Percentiles rank a stretch among this genome's conserved stretches.
Evolutionary conservation across 2,329 filamentous ascomycete species (phyloP).

Genomic region (Colletotrichum horii): DNA sequence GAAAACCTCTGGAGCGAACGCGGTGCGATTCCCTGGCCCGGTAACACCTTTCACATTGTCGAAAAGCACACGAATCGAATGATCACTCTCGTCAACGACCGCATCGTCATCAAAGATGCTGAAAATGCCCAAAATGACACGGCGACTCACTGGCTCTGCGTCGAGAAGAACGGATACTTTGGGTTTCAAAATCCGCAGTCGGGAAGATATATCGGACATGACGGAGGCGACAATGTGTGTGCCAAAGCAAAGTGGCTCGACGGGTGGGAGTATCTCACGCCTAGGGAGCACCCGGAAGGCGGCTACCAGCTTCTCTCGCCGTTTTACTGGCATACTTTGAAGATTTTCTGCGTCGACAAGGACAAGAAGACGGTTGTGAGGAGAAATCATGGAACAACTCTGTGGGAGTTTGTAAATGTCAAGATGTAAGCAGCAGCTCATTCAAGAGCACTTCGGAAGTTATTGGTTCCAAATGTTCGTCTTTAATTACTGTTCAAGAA

Average conservation of each 20-base stretch:
- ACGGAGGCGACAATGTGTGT: slow-evolving; percentile 15
- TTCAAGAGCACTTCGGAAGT: not conserved
- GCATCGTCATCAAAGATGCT: not conserved
- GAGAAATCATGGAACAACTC: not conserved
- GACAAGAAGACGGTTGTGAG: not conserved
- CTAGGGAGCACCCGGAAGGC: not conserved
- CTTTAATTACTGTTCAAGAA: too few species aligned
- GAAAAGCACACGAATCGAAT: slow-evolving; percentile 1
- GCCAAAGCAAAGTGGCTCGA: not conserved
- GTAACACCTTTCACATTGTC: slow-evolving; percentile 21
- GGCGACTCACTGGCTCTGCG: slow-evolving; percentile 35
- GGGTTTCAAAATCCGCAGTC: slow-evolving; percentile 41
- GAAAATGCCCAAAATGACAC: not conserved
- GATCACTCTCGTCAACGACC: slow-evolving; percentile 11
- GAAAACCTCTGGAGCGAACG: fast-evolving
- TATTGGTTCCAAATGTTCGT: too few species aligned
- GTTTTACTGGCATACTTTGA: not conserved
- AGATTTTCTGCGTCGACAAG: not conserved
- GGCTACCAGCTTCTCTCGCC: slow-evolving; percentile 3
- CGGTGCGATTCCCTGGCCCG: slow-evolving; percentile 21
- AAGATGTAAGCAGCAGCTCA: fast-evolving
- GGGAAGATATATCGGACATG: slow-evolving; percentile 36
- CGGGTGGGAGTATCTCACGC: not conserved
- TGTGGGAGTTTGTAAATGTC: not conserved
- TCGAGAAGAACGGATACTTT: slow-evolving; percentile 40